Evolutionary conservation across 306 rosid genomes (phyloP).

Genomic region (Cucumis cinereus): DNA sequence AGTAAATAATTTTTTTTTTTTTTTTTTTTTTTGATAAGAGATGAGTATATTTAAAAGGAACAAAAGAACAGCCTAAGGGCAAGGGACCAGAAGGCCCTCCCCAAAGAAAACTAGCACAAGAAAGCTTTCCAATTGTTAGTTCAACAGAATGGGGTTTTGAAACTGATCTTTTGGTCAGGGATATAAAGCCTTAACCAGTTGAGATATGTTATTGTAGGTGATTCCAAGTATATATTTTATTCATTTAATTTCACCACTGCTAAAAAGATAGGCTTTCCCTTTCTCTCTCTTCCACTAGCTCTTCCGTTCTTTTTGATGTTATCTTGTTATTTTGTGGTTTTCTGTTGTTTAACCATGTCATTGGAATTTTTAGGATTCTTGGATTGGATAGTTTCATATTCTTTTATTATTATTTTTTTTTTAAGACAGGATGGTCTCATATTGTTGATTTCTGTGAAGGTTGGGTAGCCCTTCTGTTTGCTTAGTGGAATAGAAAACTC

Average conservation of each 20-base stretch:
- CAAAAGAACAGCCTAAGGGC: no score
- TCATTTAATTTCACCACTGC: background rate
- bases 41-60: no score
- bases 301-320: background rate
- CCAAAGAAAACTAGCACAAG: no score
- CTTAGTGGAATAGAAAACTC: background rate
- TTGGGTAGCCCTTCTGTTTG: background rate
- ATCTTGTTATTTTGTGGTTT: background rate
- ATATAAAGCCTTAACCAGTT: background rate
- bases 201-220: background rate
- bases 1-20: no score
- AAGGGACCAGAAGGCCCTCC: no score
- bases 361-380: background rate
- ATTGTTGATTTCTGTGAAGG: background rate
- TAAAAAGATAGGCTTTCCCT: background rate
- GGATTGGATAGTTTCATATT: background rate
- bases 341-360: background rate
- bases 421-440: background rate
- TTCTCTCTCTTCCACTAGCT: slow-evolving; percentile 5
- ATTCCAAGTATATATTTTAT: background rate
- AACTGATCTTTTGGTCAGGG: background rate
- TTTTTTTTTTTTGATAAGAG: no score
- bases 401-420: background rate
- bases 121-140: no score
- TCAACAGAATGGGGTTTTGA: background rate